These are phyloP conservation scores for Hyaloperonospora arabidopsidis DNA, from an alignment of 352 stramenopile genomes.

Conservation along the genomic window DNA sequence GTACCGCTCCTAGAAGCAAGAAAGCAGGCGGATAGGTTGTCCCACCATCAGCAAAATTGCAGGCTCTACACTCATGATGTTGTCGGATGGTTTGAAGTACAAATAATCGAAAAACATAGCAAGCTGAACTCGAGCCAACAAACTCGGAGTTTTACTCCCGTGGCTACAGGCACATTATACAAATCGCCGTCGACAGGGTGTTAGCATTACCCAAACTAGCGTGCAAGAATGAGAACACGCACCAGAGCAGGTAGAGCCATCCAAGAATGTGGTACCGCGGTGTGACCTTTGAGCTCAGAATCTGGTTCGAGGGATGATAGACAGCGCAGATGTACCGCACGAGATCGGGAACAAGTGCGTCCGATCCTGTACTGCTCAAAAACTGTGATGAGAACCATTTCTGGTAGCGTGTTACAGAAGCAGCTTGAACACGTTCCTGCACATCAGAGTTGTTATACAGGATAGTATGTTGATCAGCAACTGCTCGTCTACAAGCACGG, in stretches of 20 bases:
- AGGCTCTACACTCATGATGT: constrained; percentile 79
- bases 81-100: constrained; percentile 75
- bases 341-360: constrained; percentile 70
- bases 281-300: constrained; percentile 75
- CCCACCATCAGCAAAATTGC: constrained; percentile 78
- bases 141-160: constrained; percentile 59
- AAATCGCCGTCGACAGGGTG: neutral
- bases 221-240: constrained; percentile 5
- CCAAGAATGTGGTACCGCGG: constrained; percentile 81
- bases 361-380: constrained; percentile 52
- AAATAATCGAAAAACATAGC: constrained; percentile 86
- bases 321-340: constrained; percentile 80
- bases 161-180: constrained; percentile 16
- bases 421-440: constrained; percentile 68
- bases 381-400: constrained; percentile 85
- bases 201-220: neutral
- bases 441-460: neutral
- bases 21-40: neutral
- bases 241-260: constrained; percentile 83
- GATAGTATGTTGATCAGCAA: neutral
- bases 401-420: constrained; percentile 72
- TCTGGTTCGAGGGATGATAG: constrained; percentile 77
- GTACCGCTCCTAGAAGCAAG: neutral
- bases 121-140: constrained; percentile 66
- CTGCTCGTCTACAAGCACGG: neutral